A percentile compares a stretch with the other conserved stretches of the same genome.
These are phyloP conservation scores for Peronospora belbahrii DNA, from an alignment of 352 stramenopile genomes.

Conservation along the genomic window DNA sequence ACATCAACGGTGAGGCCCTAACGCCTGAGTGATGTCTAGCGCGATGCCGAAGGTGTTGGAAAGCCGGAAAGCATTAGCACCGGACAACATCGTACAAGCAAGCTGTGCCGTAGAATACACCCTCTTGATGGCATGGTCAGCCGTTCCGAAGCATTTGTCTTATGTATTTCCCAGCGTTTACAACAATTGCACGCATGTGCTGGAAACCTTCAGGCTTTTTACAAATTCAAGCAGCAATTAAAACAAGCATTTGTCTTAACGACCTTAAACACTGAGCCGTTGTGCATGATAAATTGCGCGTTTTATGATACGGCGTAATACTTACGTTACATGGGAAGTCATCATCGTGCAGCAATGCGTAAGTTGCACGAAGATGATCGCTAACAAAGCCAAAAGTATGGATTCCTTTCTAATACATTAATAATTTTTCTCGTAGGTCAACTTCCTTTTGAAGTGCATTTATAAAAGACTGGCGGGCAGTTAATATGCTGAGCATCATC, in stretches of 20 bases:
- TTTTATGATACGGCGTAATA: slow-evolving; percentile 92
- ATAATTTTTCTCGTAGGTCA: slow-evolving; percentile 31
- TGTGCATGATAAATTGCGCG: slow-evolving; percentile 74
- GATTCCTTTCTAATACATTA: slow-evolving; percentile 41
- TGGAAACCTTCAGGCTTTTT: slow-evolving; percentile 24
- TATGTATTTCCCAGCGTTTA: slow-evolving; percentile 63
- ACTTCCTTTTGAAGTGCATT: slow-evolving; percentile 39
- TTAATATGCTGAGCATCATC: too few species aligned
- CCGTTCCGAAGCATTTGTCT: slow-evolving; percentile 63
- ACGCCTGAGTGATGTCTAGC: slow-evolving; percentile 62
- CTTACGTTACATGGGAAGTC: slow-evolving; percentile 95
- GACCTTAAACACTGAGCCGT: slow-evolving; percentile 39
- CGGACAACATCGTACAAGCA: slow-evolving; percentile 24
- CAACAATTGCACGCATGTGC: slow-evolving; percentile 60
- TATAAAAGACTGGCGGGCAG: slow-evolving; percentile 29
- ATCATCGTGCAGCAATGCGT: slow-evolving; percentile 91
- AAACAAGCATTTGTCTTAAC: slow-evolving; percentile 30
- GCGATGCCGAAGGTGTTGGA: slow-evolving; percentile 78
- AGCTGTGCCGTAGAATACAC: slow-evolving; percentile 28
- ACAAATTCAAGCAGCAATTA: slow-evolving; percentile 46
- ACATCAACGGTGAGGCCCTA: slow-evolving; percentile 52
- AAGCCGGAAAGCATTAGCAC: slow-evolving; percentile 51
- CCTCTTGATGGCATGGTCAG: slow-evolving; percentile 51
- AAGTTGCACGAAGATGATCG: slow-evolving; percentile 93
- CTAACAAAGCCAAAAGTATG: slow-evolving; percentile 86